Evolutionary conservation across 2,329 filamentous ascomycete species (phyloP).

Genomic region (Cercospora janseana): DNA sequence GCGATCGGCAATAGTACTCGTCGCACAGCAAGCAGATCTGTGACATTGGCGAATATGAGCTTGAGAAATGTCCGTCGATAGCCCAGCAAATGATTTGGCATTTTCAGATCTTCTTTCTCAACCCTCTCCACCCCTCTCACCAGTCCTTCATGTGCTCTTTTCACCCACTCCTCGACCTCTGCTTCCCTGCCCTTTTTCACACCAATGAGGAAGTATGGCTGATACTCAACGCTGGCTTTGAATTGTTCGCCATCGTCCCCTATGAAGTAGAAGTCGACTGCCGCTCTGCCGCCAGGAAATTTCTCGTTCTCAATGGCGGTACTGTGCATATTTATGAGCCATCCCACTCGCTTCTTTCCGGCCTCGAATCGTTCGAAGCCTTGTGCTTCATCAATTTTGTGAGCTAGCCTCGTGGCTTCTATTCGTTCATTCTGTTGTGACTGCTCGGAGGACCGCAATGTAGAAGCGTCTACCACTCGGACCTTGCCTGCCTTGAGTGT

Average conservation of each 20-base stretch:
- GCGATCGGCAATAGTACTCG: conserved; percentile 84
- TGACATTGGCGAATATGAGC: conserved; percentile 82
- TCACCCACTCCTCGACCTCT: conserved; percentile 94
- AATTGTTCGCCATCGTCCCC: conserved; percentile 85
- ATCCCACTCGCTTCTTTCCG: conserved; percentile 79
- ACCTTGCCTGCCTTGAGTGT: conserved; percentile 41
- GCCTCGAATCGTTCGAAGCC: conserved; percentile 91
- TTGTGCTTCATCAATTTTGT: conserved; percentile 91
- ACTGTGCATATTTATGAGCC: conserved; percentile 93
- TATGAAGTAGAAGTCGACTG: conserved; percentile 96
- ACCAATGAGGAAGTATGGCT: conserved; percentile 92
- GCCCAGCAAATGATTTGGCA: conserved; percentile 88
- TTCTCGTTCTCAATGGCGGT: conserved; percentile 83
- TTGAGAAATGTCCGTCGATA: conserved; percentile 86
- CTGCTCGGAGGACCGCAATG: conserved; percentile 71
- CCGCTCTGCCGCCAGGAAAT: conserved; percentile 77
- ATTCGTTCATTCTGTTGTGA: conserved; percentile 91
- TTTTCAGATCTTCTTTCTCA: conserved; percentile 81
- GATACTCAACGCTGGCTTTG: conserved; percentile 94
- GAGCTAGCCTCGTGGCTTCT: conserved; percentile 77
- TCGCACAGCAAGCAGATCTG: conserved; percentile 78
- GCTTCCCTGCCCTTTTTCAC: conserved; percentile 83
- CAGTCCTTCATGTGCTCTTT: conserved; percentile 74
- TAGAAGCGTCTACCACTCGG: conserved; percentile 70
- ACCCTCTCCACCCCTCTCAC: conserved; percentile 74